phyloP scores from a whole-genome alignment of 2,329 filamentous ascomycete species.

The Teratosphaeria destructans region DNA sequence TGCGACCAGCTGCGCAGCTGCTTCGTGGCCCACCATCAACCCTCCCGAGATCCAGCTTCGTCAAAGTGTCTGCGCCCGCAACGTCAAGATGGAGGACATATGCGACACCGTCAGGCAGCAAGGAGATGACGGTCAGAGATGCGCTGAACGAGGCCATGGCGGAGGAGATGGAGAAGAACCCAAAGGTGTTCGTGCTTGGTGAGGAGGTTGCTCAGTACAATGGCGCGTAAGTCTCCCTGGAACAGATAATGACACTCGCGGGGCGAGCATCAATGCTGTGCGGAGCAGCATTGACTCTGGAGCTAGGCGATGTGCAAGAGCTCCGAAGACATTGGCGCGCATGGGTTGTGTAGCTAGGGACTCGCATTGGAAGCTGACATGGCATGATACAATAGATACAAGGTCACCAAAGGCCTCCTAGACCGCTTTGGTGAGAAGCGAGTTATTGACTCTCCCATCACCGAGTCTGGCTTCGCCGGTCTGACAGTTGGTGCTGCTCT shows the following conservation, averaged over 20 bases:
- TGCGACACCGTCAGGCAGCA: conserved; percentile 52
- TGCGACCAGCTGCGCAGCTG: conserved; percentile 54
- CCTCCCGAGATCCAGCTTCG: conserved; percentile 43
- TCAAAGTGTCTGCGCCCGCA: conserved; percentile 38
- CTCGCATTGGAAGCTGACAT: conserved; percentile 28
- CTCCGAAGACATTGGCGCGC: neutral
- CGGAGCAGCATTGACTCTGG: neutral
- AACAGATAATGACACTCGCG: neutral
- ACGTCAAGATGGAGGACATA: conserved; percentile 42
- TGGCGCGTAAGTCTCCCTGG: conserved; percentile 52
- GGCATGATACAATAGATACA: conserved; percentile 53
- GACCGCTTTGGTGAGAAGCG: conserved; percentile 96
- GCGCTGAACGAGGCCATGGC: conserved; percentile 95
- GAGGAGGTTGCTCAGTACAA: conserved; percentile 99
- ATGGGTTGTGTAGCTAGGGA: neutral
- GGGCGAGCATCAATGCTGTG: neutral
- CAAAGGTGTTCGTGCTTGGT: conserved; percentile 90
- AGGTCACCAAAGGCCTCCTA: conserved; percentile 94
- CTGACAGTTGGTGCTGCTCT: conserved; percentile 90
- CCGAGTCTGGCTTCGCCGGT: conserved; percentile 90
- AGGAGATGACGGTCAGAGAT: conserved; percentile 95
- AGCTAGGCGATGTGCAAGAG: neutral
- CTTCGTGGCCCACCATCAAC: conserved; percentile 44
- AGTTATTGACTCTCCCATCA: conserved; percentile 97
- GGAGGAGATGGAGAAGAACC: conserved; percentile 89